Evolutionary conservation across 2,329 filamentous ascomycete genomes (phyloP), one percentile per base, ranked within the genome.

Genomic region (Dothiorella sarmentorum): DNA sequence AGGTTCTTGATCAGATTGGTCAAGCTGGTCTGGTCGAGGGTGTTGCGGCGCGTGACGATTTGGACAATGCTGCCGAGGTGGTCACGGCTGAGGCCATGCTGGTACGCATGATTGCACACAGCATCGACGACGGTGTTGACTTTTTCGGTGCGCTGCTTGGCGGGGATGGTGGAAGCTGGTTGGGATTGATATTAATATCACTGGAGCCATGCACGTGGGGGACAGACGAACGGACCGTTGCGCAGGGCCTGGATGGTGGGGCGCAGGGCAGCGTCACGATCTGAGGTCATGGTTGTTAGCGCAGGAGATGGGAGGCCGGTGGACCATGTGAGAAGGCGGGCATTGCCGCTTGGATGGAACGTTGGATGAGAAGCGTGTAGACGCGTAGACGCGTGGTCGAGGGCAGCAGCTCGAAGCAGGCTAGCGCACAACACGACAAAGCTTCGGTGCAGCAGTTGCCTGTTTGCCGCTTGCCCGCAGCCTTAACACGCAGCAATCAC

Each of bases 21-120:
- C 26, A 87, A 79, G 64, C 85, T 91, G 26, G 85, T 85, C 72
- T 94, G 91, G 70, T 94, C 90, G 20, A 96, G 80, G 64, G 86
- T 78, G 64, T 80, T 89, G 45, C 85, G 85, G 20, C 78, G 77
- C 18, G 86, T 86, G 63, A 90, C 73, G 58, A 93, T 77, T 60
- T 86, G 81, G 63, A 94, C 75, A 29, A 95, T 77, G 56, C 80
- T 78, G 57, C 79, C 75, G 49, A 95, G 78, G 26, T 82, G 79
- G 37, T 80, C 76, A 6, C 82, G 78, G 38, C 84, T 75, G 55
- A 94, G 78, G 7, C 91, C 91, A 59, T 81, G 77, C 61, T 88
- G 84, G 71, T 89, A 90, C 10, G 84, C 83, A 63, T 83, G 75
- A 4, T 82, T 81, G 45, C 82, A 78, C 58, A 91, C 78, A 24